phyloP scores from a whole-genome alignment of 164 flowering plant species.

The Magnolia changhungtana region DNA sequence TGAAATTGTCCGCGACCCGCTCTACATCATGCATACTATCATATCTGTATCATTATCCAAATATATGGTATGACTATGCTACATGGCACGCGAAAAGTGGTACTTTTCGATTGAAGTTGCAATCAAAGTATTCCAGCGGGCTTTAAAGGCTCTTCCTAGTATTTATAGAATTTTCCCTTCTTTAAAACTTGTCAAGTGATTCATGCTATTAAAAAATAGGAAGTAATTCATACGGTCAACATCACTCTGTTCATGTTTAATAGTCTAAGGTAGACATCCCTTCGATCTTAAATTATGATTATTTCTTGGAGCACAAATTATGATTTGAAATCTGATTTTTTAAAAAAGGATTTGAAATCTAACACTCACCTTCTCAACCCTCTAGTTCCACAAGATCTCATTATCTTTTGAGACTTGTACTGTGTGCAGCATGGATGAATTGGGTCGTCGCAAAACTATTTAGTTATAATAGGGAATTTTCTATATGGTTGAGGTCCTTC shows the following conservation, averaged over 20 bases:
- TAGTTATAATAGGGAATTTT: too few relatives aligned
- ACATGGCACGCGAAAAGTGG: conserved; percentile 90
- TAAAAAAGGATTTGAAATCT: too few relatives aligned
- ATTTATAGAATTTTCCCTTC: conserved; percentile 6
- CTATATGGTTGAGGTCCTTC: too few relatives aligned
- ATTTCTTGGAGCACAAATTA: too few relatives aligned
- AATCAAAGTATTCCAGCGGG: conserved; percentile 82
- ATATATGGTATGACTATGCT: conserved; percentile 95
- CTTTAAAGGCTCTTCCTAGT: conserved; percentile 97
- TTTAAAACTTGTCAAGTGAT: not conserved
- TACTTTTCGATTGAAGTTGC: conserved; percentile 78
- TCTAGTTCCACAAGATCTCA: too few relatives aligned
- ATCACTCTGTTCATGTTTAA: not conserved
- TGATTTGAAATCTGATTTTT: too few relatives aligned
- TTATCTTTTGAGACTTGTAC: too few relatives aligned
- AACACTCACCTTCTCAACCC: too few relatives aligned
- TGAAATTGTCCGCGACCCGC: too few relatives aligned
- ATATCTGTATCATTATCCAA: conserved; percentile 93
- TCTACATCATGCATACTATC: too few relatives aligned
- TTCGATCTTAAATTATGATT: not conserved
- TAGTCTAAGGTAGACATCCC: not conserved
- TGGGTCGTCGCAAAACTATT: too few relatives aligned
- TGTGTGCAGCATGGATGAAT: too few relatives aligned
- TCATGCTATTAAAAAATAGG: not conserved
- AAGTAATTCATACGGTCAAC: not conserved